These are phyloP conservation scores for Violaceomyces palustris DNA, from an alignment of 1,284 basidiomycete species.

Conservation along the genomic window DNA sequence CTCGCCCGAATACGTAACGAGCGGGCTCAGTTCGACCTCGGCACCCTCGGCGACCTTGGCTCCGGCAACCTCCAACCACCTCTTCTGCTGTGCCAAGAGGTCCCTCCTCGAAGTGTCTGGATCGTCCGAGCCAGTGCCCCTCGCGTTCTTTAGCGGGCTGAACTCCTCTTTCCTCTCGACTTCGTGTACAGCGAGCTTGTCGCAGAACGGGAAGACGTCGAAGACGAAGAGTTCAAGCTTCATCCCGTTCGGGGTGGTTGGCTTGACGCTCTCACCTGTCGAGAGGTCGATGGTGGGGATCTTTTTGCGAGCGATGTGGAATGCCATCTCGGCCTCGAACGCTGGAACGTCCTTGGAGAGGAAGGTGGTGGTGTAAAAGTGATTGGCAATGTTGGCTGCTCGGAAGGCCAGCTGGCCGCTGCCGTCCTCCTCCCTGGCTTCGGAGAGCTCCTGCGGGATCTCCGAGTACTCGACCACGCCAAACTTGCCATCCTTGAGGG, in stretches of 20 bases:
- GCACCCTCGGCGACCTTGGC: conserved; percentile 66
- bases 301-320: conserved; percentile 98
- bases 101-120: conserved; percentile 84
- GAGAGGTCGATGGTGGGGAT: conserved; percentile 66
- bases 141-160: conserved; percentile 94
- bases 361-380: conserved; percentile 90
- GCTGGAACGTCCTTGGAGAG: conserved; percentile 67
- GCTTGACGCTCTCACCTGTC: conserved; percentile 64
- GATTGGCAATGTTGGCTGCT: conserved; percentile 95
- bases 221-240: conserved; percentile 99
- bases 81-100: conserved; percentile 79
- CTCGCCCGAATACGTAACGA: conserved; percentile 85
- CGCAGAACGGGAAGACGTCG: conserved; percentile 92
- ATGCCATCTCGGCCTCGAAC: conserved; percentile 85
- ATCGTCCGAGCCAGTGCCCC: conserved; percentile 86
- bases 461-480: conserved; percentile 97
- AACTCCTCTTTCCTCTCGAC: conserved; percentile 86
- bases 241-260: conserved; percentile 90
- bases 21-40: conserved; percentile 85
- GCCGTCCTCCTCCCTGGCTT: conserved; percentile 63
- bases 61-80: conserved; percentile 77
- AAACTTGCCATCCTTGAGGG: conserved; percentile 72
- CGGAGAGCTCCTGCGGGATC: conserved; percentile 79
- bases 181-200: conserved; percentile 75
- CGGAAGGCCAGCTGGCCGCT: conserved; percentile 72